phyloP scores from a whole-genome alignment of 805 yeast genomes.

The Yueomyces sinensis region DNA sequence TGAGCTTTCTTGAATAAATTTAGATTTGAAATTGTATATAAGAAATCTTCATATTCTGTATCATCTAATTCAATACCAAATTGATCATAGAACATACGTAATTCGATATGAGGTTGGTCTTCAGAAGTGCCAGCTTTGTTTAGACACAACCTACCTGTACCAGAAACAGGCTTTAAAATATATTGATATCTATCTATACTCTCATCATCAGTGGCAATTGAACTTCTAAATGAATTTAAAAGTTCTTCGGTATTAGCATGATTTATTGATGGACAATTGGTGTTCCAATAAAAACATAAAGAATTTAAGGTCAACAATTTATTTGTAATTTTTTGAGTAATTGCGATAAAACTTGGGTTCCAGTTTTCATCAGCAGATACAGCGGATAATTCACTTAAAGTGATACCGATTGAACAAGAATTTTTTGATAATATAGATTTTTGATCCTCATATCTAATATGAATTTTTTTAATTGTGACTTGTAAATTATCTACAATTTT shows the following conservation, averaged over 20 bases:
- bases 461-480: slow-evolving; percentile 81
- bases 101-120: slow-evolving; percentile 50
- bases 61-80: slow-evolving; percentile 80
- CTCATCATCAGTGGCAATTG: slow-evolving; percentile 27
- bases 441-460: slow-evolving; percentile 80
- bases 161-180: slow-evolving; percentile 77
- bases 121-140: slow-evolving; percentile 70
- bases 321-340: slow-evolving; percentile 50
- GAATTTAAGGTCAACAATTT: slow-evolving; percentile 66
- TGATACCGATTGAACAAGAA: slow-evolving; percentile 75
- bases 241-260: slow-evolving; percentile 29
- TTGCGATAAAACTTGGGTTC: slow-evolving; percentile 75
- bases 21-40: slow-evolving; percentile 70
- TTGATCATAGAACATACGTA: slow-evolving; percentile 74
- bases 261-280: slow-evolving; percentile 34
- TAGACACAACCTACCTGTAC: slow-evolving; percentile 68
- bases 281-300: slow-evolving; percentile 74
- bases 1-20: slow-evolving; percentile 68
- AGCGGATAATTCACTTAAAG: slow-evolving; percentile 79
- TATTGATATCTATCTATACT: slow-evolving; percentile 33
- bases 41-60: slow-evolving; percentile 67
- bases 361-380: slow-evolving; percentile 78
- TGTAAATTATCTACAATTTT: slow-evolving; percentile 90
- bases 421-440: slow-evolving; percentile 48
- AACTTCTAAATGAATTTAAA: slow-evolving; percentile 32